phyloP scores from a whole-genome alignment of 495 filamentous ascomycete species.

The Tirmania nivea region DNA sequence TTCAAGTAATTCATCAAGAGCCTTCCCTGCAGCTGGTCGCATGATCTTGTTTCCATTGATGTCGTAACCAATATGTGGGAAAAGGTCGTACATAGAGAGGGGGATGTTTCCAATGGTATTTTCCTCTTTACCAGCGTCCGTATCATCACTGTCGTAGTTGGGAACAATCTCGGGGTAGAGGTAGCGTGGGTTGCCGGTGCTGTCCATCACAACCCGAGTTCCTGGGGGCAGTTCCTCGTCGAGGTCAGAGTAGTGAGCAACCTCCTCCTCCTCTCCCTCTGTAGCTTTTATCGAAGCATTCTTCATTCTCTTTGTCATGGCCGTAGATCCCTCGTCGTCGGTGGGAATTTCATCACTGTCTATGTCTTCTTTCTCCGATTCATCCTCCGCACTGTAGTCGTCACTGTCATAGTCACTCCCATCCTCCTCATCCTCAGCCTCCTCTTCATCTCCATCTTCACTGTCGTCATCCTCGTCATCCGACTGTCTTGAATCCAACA shows the following conservation, averaged over 20 bases:
- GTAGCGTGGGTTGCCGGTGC: conserved; percentile 52
- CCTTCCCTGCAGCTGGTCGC: conserved; percentile 83
- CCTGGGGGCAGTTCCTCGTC: conserved; percentile 20
- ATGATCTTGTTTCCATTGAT: conserved; percentile 97
- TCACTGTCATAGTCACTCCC: conserved; percentile 27
- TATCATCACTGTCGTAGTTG: conserved; percentile 86
- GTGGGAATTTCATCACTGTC: conserved; percentile 1
- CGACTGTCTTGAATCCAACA: background rate
- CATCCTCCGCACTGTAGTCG: conserved; percentile 25
- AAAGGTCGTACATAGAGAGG: conserved; percentile 82
- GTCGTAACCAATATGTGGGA: conserved; percentile 95
- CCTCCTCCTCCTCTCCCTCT: conserved; percentile 20
- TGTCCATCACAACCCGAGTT: conserved; percentile 36
- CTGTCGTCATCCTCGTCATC: background rate
- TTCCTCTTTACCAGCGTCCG: conserved; percentile 50
- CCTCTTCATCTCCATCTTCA: conserved; percentile 23
- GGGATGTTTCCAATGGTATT: conserved; percentile 96
- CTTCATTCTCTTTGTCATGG: background rate
- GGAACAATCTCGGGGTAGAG: conserved; percentile 80
- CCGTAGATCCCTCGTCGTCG: no score
- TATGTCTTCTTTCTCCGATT: conserved; percentile 30
- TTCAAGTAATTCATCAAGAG: conserved; percentile 79
- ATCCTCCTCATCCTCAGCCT: conserved; percentile 26
- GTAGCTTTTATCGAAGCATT: conserved; percentile 21
- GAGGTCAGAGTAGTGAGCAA: conserved; percentile 1